Evolutionary conservation across 352 stramenopile genomes (phyloP), one percentile per base, ranked within the genome.

Genomic region (Phytophthora capsici): DNA sequence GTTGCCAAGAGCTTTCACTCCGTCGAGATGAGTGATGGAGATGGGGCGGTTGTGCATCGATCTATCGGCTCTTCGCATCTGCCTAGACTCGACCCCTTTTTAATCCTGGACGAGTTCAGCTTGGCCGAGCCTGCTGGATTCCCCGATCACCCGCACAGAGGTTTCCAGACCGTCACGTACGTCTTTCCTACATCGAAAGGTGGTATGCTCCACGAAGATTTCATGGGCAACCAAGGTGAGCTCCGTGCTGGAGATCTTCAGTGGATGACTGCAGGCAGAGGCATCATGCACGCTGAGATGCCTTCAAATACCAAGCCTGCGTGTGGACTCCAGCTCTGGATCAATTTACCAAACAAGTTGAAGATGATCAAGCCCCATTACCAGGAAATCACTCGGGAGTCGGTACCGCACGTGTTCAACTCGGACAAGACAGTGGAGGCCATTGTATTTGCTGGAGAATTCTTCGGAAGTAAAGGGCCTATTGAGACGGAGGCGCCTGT

Each of bases 151-250:
- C 88, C 90, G 32, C 93, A 98, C 74, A 73, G 89, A 26, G 93
- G 93, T 8, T 98, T 97, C 61, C 76, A 96, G 43, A 98, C 90
- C 3, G 73, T 98, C 2, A 97, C 91, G 16, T 96, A 96, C 63
- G 77, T 93, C 61, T 65, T 97, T 12, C 70, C 73, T 9, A 61
- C 54, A 2, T 79, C 70, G 6, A 73, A 90, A 52, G 91, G 93
- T 28, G 78, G 83, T 20, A 91, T 98, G 68, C 63, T 69, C 0
- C 93, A 98, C 70, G 73, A 91, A 40, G 93, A 98, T 77, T 94
- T 85, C 44, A 44, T 77, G 8, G 71, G 60, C 44, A 77, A 85
- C 63, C 69, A 82, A 57, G 76, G 76, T 12, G 60, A 78, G 48
- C 36, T 85, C 1, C 57, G 57, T 2, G 48, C 76, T 13, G 76